phyloP scores from a whole-genome alignment of 164 flowering plant genomes.

The Vitis rupestris region DNA sequence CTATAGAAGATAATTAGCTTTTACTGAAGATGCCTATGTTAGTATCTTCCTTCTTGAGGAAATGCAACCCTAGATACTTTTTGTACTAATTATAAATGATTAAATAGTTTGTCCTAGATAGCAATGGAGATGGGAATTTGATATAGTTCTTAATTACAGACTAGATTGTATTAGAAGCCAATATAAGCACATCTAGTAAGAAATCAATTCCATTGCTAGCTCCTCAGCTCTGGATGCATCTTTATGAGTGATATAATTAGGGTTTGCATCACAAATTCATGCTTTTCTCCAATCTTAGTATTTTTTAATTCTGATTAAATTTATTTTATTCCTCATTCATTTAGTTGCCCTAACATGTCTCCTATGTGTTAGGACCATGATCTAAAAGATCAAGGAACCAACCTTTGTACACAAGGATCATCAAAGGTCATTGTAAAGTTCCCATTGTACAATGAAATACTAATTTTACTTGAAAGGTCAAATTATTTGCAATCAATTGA shows the following conservation, averaged over 20 bases:
- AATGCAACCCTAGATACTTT: background rate
- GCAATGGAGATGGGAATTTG: background rate
- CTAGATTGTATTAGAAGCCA: background rate
- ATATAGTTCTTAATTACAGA: background rate
- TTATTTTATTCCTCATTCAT: background rate
- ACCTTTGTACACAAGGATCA: background rate
- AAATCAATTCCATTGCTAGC: background rate
- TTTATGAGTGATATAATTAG: background rate
- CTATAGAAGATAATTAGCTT: background rate
- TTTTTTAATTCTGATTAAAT: background rate
- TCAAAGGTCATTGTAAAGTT: background rate
- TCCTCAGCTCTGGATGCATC: background rate
- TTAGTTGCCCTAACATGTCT: background rate
- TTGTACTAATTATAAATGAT: background rate
- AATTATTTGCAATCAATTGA: constrained; percentile 3
- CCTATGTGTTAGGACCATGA: background rate
- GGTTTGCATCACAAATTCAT: background rate
- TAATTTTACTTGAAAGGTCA: background rate
- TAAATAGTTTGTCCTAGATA: background rate
- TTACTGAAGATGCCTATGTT: background rate
- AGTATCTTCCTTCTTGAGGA: background rate
- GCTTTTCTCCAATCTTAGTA: background rate
- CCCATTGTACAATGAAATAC: background rate
- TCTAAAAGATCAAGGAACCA: constrained; percentile 2
- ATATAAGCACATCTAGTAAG: constrained; percentile 4